Evolutionary conservation across 495 filamentous ascomycete genomes (phyloP).

Genomic region (Articulospora tetracladia): DNA sequence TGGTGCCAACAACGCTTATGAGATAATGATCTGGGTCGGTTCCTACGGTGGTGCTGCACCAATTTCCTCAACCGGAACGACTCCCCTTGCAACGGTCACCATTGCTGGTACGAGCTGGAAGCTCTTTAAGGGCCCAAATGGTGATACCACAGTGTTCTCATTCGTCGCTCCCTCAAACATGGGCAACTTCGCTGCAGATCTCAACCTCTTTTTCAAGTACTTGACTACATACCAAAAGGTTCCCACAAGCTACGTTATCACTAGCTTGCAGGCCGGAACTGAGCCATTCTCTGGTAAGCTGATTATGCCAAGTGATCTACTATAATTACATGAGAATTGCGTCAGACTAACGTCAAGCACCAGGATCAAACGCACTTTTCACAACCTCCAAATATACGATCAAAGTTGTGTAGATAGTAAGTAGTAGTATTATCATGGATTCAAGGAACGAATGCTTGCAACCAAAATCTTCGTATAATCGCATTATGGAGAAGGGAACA

Average conservation of each 20-base stretch:
- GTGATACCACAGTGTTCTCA: conserved; percentile 52
- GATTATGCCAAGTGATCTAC: not conserved
- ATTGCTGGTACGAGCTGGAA: conserved; percentile 49
- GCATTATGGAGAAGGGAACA: no score
- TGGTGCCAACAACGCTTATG: conserved; percentile 45
- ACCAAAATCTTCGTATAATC: no score
- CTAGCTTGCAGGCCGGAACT: conserved; percentile 25
- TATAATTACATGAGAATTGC: no score
- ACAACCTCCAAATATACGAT: conserved; percentile 3
- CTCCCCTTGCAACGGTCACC: conserved; percentile 40
- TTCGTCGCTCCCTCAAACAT: conserved; percentile 49
- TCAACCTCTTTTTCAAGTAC: conserved; percentile 54
- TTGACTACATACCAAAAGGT: conserved; percentile 45
- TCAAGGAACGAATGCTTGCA: no score
- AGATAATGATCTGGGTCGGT: conserved; percentile 69
- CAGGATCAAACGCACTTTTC: conserved; percentile 9
- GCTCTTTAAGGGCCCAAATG: conserved; percentile 54
- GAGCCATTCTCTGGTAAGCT: conserved; percentile 26
- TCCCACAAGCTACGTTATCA: conserved; percentile 44
- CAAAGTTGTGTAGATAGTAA: conserved; percentile 1
- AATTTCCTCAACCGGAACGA: conserved; percentile 51
- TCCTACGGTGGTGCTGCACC: conserved; percentile 57
- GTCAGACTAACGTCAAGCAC: not conserved
- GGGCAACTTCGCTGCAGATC: conserved; percentile 49
- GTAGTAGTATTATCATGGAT: not conserved